Conservation (phyloP, 352 stramenopile species). For the Phytophthora ohioensis region DNA sequence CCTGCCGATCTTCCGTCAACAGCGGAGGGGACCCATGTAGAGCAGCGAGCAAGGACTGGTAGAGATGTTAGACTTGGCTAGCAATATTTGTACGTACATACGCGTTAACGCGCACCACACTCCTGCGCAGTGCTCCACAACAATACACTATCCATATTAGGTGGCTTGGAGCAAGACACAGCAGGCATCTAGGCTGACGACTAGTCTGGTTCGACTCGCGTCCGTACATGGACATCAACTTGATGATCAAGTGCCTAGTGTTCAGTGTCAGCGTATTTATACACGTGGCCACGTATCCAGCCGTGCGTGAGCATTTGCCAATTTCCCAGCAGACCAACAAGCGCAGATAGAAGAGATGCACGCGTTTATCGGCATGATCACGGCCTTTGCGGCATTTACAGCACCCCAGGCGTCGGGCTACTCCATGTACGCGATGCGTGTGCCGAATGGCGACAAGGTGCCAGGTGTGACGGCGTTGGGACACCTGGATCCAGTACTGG, state of each 20-base stretch:
- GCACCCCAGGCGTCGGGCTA: conserved; percentile 5
- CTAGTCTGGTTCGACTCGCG: conserved; percentile 2
- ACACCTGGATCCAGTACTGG: conserved; percentile 29
- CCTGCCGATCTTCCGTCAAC: conserved; percentile 35
- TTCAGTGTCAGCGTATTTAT: conserved; percentile 23
- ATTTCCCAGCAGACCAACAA: conserved; percentile 10
- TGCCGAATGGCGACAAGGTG: conserved; percentile 51
- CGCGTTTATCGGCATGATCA: background rate
- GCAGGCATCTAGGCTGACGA: background rate
- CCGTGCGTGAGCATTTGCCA: conserved; percentile 3
- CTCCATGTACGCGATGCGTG: conserved; percentile 34
- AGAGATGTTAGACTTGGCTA: conserved; percentile 8
- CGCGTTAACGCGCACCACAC: background rate
- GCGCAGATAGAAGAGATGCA: conserved; percentile 9
- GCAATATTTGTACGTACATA: conserved; percentile 12
- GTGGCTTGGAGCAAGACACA: conserved; percentile 2
- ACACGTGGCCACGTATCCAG: conserved; percentile 18
- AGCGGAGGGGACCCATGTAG: conserved; percentile 24
- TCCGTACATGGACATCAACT: conserved; percentile 3
- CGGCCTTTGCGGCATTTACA: background rate
- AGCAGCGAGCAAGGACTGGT: conserved; percentile 3
- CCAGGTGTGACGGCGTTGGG: conserved; percentile 38
- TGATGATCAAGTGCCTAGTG: background rate
- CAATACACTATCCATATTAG: conserved; percentile 14
- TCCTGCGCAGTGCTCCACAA: background rate